These are phyloP conservation scores for Pulveroboletus sp. DNA, from an alignment of 768 basidiomycete species.

Conservation along the genomic window DNA sequence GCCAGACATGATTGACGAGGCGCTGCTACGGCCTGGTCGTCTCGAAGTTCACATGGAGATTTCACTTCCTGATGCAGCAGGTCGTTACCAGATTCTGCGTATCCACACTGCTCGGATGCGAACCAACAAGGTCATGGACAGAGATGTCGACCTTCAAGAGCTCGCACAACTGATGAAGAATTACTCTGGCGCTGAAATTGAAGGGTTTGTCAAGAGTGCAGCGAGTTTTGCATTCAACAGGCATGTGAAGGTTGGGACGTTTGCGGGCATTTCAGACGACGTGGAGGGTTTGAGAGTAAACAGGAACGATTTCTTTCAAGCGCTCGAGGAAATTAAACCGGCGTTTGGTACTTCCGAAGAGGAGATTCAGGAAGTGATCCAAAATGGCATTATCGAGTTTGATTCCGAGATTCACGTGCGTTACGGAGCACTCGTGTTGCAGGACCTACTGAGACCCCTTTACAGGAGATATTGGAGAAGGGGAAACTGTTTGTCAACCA, in stretches of 20 bases:
- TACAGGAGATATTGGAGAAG: constrained; percentile 80
- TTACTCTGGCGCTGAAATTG: constrained; percentile 96
- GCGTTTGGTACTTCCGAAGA: constrained; percentile 98
- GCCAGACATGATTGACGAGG: constrained; percentile 98
- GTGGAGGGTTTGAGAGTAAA: constrained; percentile 92
- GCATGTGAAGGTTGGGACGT: constrained; percentile 96
- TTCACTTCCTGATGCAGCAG: constrained; percentile 91
- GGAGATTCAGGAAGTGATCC: constrained; percentile 88
- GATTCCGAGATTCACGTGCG: constrained; percentile 68
- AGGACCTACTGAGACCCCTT: neutral
- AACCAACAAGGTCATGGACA: constrained; percentile 83
- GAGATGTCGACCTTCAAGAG: constrained; percentile 78
- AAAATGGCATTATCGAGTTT: constrained; percentile 95
- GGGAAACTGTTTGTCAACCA: constrained; percentile 91
- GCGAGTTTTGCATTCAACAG: constrained; percentile 97
- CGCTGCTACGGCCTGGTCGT: constrained; percentile 93
- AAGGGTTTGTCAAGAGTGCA: constrained; percentile 95
- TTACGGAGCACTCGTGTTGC: constrained; percentile 1
- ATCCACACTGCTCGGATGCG: constrained; percentile 98
- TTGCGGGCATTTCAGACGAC: constrained; percentile 95
- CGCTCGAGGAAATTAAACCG: constrained; percentile 91
- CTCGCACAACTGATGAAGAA: constrained; percentile 89
- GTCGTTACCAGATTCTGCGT: constrained; percentile 88
- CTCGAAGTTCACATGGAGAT: constrained; percentile 99
- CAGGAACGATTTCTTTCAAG: constrained; percentile 80